Conservation (phyloP, 306 rosid genomes). For the Ormosia emarginata region DNA sequence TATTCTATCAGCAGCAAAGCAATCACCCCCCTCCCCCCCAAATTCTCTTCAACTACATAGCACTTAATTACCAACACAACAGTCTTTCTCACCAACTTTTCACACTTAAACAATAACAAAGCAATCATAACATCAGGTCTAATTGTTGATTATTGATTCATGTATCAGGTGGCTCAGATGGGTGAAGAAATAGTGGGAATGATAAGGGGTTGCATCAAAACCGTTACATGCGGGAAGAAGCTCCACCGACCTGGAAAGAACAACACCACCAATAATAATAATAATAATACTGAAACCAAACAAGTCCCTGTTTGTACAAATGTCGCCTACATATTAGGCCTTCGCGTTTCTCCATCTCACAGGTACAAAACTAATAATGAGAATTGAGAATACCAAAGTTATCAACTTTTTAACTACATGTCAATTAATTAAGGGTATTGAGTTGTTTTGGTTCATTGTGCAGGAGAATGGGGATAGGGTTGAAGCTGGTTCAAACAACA, state of each 20-base stretch:
- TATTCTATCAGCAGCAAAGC: too few relatives aligned
- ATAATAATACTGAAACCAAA: constrained; percentile 1
- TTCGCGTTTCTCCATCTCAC: constrained; percentile 81
- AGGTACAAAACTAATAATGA: constrained; percentile 35
- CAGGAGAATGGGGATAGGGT: constrained; percentile 90
- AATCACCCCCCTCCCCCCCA: too few relatives aligned
- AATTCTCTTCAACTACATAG: too few relatives aligned
- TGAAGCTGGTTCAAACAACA: constrained; percentile 55
- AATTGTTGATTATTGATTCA: background rate
- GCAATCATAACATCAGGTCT: background rate
- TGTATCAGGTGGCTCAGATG: constrained; percentile 69
- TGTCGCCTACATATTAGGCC: constrained; percentile 81
- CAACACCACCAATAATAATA: background rate
- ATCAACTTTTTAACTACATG: too few relatives aligned
- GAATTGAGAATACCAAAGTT: too few relatives aligned
- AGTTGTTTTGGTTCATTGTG: background rate
- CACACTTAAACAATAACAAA: background rate
- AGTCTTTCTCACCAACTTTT: too few relatives aligned
- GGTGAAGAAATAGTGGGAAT: constrained; percentile 74
- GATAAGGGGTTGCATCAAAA: constrained; percentile 90
- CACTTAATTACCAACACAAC: too few relatives aligned
- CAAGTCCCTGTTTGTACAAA: constrained; percentile 68
- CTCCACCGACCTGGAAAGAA: constrained; percentile 37
- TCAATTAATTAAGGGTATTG: background rate
- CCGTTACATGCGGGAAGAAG: constrained; percentile 87